These are phyloP conservation scores for Ganoderma sinense DNA, from an alignment of 1,284 basidiomycete species.

Conservation along the genomic window DNA sequence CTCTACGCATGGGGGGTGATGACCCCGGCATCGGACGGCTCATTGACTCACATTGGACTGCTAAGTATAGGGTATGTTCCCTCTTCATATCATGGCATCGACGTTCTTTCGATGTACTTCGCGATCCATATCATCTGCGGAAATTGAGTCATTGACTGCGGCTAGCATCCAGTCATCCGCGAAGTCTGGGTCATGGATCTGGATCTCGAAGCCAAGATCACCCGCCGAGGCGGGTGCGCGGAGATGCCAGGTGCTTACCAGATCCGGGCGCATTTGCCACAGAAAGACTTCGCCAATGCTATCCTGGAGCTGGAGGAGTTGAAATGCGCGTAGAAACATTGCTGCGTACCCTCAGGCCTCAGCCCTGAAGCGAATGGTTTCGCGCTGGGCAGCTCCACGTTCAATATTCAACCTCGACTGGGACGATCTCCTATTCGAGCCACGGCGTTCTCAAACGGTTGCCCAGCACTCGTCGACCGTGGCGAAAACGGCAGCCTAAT, in stretches of 20 bases:
- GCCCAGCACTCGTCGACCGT: neutral
- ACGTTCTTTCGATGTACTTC: neutral
- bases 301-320: conserved; percentile 38
- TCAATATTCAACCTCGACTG: conserved; percentile 38
- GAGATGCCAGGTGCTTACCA: conserved; percentile 27
- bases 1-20: no score
- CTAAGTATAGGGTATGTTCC: neutral
- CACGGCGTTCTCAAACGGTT: conserved; percentile 28
- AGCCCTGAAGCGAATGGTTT: conserved; percentile 34
- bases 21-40: neutral
- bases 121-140: conserved; percentile 4
- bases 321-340: conserved; percentile 40
- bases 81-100: conserved; percentile 7
- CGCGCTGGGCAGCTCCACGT: conserved; percentile 40
- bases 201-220: no score
- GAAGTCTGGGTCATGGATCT: no score
- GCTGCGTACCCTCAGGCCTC: no score
- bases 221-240: neutral
- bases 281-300: conserved; percentile 32
- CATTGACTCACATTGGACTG: neutral
- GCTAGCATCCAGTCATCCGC: conserved; percentile 29
- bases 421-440: conserved; percentile 43
- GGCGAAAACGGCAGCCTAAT: neutral
- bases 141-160: neutral
- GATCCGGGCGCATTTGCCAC: conserved; percentile 32